A percentile compares a stretch with the other conserved stretches of the same genome.
Evolutionary conservation across 2,329 filamentous ascomycete genomes (phyloP).

Genomic region (Diaporthe helianthi): DNA sequence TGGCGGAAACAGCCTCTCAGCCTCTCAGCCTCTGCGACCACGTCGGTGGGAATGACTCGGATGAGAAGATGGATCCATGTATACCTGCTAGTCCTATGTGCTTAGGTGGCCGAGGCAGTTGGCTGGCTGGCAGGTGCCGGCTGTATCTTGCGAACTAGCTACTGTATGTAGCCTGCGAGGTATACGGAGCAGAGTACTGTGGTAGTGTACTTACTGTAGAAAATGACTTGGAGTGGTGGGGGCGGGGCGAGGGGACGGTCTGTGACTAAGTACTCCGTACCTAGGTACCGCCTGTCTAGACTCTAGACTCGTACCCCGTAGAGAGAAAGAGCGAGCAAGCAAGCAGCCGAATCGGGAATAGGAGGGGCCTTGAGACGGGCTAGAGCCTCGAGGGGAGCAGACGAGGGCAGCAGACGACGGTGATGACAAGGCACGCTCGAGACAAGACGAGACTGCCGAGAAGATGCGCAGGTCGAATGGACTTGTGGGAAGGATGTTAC

Average conservation of each 20-base stretch:
- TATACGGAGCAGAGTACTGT: too few species aligned
- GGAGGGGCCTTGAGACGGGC: background rate
- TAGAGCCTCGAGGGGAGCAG: slow-evolving; percentile 16
- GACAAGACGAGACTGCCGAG: slow-evolving; percentile 20
- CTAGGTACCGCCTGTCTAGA: too few species aligned
- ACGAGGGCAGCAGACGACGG: slow-evolving; percentile 1
- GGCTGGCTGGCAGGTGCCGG: background rate
- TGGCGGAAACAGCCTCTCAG: slow-evolving; percentile 21
- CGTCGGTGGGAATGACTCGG: background rate
- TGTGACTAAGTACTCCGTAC: too few species aligned
- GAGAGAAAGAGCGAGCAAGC: background rate
- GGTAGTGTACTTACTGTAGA: too few species aligned
- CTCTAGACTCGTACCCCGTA: too few species aligned
- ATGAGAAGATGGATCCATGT: background rate
- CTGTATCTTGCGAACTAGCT: slow-evolving; percentile 1
- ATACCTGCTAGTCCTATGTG: background rate
- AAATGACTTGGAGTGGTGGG: background rate
- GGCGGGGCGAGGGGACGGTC: background rate
- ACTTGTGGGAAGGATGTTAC: background rate
- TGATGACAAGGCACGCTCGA: slow-evolving; percentile 22
- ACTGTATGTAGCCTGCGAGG: too few species aligned
- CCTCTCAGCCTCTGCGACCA: background rate
- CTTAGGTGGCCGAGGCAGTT: background rate
- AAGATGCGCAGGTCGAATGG: background rate
- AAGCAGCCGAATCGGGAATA: slow-evolving; percentile 3